Evolutionary conservation across 1,284 basidiomycete genomes (phyloP).

Genomic region (Marasmius sp.): DNA sequence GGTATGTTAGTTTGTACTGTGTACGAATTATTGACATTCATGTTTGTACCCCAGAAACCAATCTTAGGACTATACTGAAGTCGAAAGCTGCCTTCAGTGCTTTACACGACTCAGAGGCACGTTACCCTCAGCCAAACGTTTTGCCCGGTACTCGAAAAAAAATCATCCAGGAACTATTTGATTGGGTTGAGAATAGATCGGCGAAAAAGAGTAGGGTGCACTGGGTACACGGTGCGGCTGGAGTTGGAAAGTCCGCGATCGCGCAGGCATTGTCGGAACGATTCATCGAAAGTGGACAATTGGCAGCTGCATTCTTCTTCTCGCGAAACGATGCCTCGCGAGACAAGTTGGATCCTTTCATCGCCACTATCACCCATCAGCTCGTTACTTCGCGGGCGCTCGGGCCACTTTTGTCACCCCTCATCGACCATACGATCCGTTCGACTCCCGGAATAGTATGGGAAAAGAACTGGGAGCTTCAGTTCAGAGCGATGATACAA

Average conservation of each 20-base stretch:
- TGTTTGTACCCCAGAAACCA: too few relatives aligned
- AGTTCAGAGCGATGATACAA: neutral
- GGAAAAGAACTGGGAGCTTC: neutral
- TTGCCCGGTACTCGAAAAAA: too few relatives aligned
- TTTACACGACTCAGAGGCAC: too few relatives aligned
- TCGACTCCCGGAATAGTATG: neutral
- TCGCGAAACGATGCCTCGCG: neutral
- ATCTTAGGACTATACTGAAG: too few relatives aligned
- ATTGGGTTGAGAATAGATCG: too few relatives aligned
- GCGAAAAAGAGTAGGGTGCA: neutral
- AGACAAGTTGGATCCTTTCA: neutral
- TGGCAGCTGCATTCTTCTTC: neutral
- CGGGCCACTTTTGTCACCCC: neutral
- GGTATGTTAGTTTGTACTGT: neutral
- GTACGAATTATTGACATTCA: too few relatives aligned
- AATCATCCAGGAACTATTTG: too few relatives aligned
- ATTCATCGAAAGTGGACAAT: too few relatives aligned
- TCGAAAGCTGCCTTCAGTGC: too few relatives aligned
- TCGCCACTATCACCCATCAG: neutral
- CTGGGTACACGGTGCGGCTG: neutral
- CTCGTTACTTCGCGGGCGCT: neutral
- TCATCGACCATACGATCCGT: neutral
- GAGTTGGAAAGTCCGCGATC: neutral
- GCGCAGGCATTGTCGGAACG: neutral
- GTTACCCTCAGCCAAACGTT: too few relatives aligned